These are phyloP conservation scores for Mycena galopus DNA, from an alignment of 768 basidiomycete genomes.

Conservation along the genomic window DNA sequence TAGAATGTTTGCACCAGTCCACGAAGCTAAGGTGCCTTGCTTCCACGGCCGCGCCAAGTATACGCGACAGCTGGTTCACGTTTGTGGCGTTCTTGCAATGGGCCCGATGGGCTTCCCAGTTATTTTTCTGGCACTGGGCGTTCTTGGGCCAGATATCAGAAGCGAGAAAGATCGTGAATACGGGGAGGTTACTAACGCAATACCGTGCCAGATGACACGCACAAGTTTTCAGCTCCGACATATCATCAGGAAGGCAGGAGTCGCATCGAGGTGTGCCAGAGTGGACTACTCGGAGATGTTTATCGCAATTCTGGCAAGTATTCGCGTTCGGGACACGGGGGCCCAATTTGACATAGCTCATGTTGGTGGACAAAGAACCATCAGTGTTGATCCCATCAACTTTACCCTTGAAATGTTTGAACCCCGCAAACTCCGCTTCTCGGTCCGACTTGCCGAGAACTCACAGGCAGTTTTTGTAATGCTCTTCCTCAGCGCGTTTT, in stretches of 20 bases:
- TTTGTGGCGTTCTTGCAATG: not conserved
- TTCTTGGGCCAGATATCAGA: constrained; percentile 15
- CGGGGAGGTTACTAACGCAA: constrained; percentile 12
- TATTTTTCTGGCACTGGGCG: constrained; percentile 6
- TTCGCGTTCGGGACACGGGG: constrained; percentile 16
- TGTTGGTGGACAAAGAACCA: not conserved
- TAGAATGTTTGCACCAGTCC: constrained; percentile 16
- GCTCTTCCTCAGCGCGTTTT: not conserved
- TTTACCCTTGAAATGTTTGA: not conserved
- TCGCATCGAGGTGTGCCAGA: constrained; percentile 18
- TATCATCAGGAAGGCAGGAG: constrained; percentile 20
- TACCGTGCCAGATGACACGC: constrained; percentile 13
- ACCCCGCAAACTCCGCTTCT: not conserved
- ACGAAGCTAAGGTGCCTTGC: constrained; percentile 18
- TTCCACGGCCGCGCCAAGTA: constrained; percentile 2
- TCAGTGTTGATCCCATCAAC: constrained; percentile 1
- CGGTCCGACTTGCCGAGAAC: not conserved
- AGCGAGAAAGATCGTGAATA: constrained; percentile 1
- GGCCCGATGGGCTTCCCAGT: constrained; percentile 14
- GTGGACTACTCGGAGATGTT: constrained; percentile 15
- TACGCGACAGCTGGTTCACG: not conserved
- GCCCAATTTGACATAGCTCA: constrained; percentile 2
- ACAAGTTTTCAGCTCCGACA: constrained; percentile 12
- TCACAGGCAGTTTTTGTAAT: not conserved
- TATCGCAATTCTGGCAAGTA: constrained; percentile 15